A percentile compares a stretch with the other conserved stretches of the same genome.
Evolutionary conservation across 148 eudicot genomes (phyloP).

Genomic region (Chenopodium quinoa): DNA sequence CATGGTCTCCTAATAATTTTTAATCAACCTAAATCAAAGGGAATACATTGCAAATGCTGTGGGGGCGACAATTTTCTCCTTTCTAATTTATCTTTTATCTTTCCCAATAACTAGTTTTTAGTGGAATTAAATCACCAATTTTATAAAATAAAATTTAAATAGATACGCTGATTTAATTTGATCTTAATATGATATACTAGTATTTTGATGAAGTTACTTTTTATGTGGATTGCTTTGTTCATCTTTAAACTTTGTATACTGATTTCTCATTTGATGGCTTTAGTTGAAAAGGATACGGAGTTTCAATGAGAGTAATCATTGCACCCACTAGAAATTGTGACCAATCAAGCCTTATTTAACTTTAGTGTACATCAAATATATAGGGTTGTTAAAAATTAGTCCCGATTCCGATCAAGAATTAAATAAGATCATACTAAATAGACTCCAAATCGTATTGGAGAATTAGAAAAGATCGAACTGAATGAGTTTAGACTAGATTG

Average conservation of each 20-base stretch:
- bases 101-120: not conserved
- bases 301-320: not conserved
- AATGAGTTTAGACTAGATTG: no score
- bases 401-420: no score
- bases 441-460: no score
- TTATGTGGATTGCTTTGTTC: no score
- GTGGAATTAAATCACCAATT: not conserved
- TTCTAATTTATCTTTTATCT: not conserved
- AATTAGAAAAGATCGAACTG: no score
- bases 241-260: no score
- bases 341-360: not conserved
- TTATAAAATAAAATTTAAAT: not conserved
- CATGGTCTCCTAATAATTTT: conserved; percentile 11
- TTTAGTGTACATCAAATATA: no score
- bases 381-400: no score
- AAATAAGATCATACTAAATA: no score
- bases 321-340: not conserved
- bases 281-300: not conserved
- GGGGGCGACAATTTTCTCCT: conserved; percentile 3
- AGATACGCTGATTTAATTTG: no score
- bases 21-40: not conserved
- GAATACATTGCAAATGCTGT: conserved; percentile 18
- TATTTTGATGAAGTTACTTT: no score
- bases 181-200: no score
- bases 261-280: not conserved